Evolutionary conservation across 2,329 filamentous ascomycete species (phyloP).

Genomic region (Botrytis tulipae): DNA sequence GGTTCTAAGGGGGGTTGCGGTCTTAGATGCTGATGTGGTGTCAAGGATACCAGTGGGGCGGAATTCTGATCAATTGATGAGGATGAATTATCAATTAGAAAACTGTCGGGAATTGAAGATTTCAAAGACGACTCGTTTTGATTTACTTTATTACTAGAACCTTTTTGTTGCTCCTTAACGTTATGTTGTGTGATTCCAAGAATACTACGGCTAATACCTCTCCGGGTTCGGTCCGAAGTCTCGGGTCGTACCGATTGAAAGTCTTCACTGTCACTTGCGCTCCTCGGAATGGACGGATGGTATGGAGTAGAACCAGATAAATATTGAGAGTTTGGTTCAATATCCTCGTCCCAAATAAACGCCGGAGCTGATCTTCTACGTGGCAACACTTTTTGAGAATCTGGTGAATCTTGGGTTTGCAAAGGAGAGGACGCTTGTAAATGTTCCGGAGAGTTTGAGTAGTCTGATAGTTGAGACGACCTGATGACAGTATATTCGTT

Average conservation of each 20-base stretch:
- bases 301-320: constrained; percentile 23
- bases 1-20: background rate
- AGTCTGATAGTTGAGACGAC: constrained; percentile 25
- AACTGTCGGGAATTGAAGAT: constrained; percentile 7
- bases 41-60: constrained; percentile 17
- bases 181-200: constrained; percentile 13
- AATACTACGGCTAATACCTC: constrained; percentile 10
- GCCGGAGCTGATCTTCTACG: constrained; percentile 10
- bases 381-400: constrained; percentile 8
- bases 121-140: background rate
- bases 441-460: background rate
- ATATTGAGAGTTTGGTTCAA: constrained; percentile 32
- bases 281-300: constrained; percentile 20
- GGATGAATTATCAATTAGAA: background rate
- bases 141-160: background rate
- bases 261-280: constrained; percentile 8
- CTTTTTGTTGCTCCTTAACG: constrained; percentile 1
- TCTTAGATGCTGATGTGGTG: constrained; percentile 4
- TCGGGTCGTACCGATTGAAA: constrained; percentile 7
- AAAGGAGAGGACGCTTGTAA: constrained; percentile 15
- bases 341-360: constrained; percentile 30
- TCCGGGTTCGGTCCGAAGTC: constrained; percentile 19
- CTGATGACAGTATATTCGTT: constrained; percentile 24
- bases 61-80: background rate
- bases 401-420: constrained; percentile 14